Evolutionary conservation across 2,329 filamentous ascomycete species (phyloP).

Genomic region (Colletotrichum tamarilloi): DNA sequence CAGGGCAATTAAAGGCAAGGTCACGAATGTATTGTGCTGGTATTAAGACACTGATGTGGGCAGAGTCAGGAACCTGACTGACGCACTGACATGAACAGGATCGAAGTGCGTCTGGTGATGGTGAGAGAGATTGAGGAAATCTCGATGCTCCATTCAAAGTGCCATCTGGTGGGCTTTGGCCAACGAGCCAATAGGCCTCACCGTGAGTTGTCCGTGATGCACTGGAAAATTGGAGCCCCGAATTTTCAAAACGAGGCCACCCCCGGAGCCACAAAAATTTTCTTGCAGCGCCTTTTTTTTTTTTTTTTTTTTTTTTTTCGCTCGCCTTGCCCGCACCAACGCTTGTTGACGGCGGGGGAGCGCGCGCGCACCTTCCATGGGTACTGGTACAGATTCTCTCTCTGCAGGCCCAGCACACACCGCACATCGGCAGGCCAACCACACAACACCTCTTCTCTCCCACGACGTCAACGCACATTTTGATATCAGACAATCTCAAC

Average conservation of each 20-base stretch:
- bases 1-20: not conserved
- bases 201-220: not conserved
- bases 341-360: too few relatives aligned
- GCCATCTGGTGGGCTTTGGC: not conserved
- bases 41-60: not conserved
- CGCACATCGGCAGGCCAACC: conserved; percentile 5
- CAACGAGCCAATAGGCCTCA: not conserved
- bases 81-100: not conserved
- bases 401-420: not conserved
- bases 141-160: not conserved
- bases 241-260: conserved; percentile 32
- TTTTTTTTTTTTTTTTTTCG: too few relatives aligned
- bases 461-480: conserved; percentile 7
- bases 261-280: conserved; percentile 33
- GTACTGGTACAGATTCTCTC: too few relatives aligned
- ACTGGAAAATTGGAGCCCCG: not conserved
- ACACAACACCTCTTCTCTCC: not conserved
- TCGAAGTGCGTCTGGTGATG: not conserved
- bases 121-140: not conserved
- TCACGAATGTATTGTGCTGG: not conserved
- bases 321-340: not conserved
- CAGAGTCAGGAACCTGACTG: not conserved
- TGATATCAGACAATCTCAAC: not conserved
- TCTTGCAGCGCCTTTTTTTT: conserved; percentile 5
- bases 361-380: too few relatives aligned